phyloP scores from a whole-genome alignment of 2,329 filamentous ascomycete species.

The Aspergillus unguis region DNA sequence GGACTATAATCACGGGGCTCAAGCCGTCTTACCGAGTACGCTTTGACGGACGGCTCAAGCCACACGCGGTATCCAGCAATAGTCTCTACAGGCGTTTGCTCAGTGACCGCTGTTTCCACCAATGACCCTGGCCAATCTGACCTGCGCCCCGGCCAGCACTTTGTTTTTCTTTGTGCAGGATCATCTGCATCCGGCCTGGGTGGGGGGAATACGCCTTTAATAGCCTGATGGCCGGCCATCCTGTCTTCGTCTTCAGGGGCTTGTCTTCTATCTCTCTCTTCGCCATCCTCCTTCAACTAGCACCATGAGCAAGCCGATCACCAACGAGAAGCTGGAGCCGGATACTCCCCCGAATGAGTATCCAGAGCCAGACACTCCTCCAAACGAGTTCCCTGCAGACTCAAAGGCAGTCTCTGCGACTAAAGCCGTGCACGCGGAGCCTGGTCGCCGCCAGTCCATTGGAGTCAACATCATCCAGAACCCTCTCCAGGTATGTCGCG shows the following conservation, averaged over 20 bases:
- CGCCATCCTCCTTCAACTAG: not conserved
- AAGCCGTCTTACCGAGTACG: too few species aligned
- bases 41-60: not conserved
- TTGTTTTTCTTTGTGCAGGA: slow-evolving; percentile 1
- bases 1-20: too few species aligned
- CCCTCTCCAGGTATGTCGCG: slow-evolving; percentile 40
- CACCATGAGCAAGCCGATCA: not conserved
- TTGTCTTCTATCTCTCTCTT: not conserved
- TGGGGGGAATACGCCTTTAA: not conserved
- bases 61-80: not conserved
- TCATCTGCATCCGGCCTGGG: not conserved
- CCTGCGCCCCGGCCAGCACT: not conserved
- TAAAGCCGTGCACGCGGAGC: not conserved
- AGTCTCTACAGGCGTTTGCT: not conserved
- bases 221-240: not conserved
- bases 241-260: not conserved
- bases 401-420: not conserved
- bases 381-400: not conserved
- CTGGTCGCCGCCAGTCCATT: slow-evolving; percentile 37
- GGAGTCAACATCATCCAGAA: slow-evolving; percentile 49
- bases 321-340: not conserved
- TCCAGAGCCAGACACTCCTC: not conserved
- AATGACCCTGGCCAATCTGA: not conserved
- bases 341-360: not conserved
- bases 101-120: not conserved